A percentile compares a stretch with the other conserved stretches of the same genome.
These are phyloP conservation scores for Leccinellum luteum DNA, from an alignment of 768 basidiomycete species.

Conservation along the genomic window DNA sequence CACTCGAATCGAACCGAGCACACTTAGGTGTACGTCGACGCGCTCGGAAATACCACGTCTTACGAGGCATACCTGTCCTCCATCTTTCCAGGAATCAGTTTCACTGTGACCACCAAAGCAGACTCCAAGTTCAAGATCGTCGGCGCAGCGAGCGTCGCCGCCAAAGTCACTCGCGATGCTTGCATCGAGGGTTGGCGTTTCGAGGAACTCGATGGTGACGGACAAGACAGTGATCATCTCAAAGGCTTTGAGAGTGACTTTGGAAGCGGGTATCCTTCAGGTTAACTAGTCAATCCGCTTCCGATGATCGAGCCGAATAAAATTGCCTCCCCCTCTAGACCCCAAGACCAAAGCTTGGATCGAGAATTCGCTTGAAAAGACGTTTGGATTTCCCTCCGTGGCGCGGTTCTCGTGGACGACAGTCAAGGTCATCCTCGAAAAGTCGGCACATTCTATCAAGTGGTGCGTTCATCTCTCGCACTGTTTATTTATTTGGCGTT, in stretches of 20 bases:
- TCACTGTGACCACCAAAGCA: slow-evolving; percentile 90
- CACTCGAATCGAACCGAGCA: not conserved
- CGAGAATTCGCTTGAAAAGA: slow-evolving; percentile 67
- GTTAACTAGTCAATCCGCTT: slow-evolving; percentile 34
- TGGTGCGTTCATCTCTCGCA: slow-evolving; percentile 53
- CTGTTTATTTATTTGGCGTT: not conserved
- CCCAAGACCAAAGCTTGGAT: slow-evolving; percentile 93
- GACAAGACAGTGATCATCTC: not conserved
- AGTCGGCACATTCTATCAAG: slow-evolving; percentile 70
- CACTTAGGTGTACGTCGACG: slow-evolving; percentile 88
- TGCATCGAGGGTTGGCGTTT: slow-evolving; percentile 87
- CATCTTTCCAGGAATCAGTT: slow-evolving; percentile 78
- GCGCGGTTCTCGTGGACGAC: slow-evolving; percentile 97
- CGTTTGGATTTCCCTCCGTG: slow-evolving; percentile 89
- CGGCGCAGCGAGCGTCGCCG: slow-evolving; percentile 95
- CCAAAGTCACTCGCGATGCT: slow-evolving; percentile 93
- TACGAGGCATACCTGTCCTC: slow-evolving; percentile 83
- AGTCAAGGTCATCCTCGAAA: slow-evolving; percentile 80
- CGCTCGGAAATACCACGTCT: slow-evolving; percentile 80
- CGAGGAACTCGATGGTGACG: slow-evolving; percentile 49
- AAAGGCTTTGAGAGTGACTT: slow-evolving; percentile 38
- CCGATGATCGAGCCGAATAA: not conserved
- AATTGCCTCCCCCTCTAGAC: slow-evolving; percentile 47
- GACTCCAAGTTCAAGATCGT: slow-evolving; percentile 97
- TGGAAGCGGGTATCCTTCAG: slow-evolving; percentile 92